Percentiles rank a stretch among this genome's conserved stretches.
phyloP scores from a whole-genome alignment of 202 grass and related monocot species.

The Dendrocalamus latiflorus region DNA sequence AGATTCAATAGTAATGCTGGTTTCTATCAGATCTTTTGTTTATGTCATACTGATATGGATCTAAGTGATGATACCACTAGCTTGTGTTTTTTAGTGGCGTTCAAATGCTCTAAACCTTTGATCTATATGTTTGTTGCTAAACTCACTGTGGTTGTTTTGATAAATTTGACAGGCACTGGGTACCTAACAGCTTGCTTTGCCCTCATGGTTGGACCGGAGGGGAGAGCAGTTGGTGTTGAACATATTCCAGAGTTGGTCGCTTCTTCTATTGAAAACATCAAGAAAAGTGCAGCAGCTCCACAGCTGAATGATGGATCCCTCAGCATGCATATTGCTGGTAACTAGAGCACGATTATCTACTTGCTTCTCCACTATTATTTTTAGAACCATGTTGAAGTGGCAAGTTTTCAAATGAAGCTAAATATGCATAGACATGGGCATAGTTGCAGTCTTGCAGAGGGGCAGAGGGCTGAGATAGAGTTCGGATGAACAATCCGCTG shows the following conservation, averaged over 20 bases:
- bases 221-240: constrained; percentile 58
- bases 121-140: neutral
- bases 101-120: neutral
- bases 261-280: constrained; percentile 68
- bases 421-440: too few relatives aligned
- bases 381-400: neutral
- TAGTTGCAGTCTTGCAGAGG: too few relatives aligned
- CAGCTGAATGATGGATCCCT: constrained; percentile 60
- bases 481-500: neutral
- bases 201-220: constrained; percentile 66
- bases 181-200: constrained; percentile 81
- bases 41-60: neutral
- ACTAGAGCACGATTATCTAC: neutral
- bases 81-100: neutral
- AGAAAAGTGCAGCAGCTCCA: constrained; percentile 55
- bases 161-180: constrained; percentile 53
- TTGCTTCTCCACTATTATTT: neutral
- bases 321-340: constrained; percentile 52
- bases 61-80: neutral
- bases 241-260: constrained; percentile 76
- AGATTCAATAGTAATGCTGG: neutral
- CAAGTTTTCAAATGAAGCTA: neutral
- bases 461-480: neutral
- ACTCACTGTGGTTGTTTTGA: neutral
- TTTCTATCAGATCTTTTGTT: neutral